phyloP scores from a whole-genome alignment of 768 basidiomycete genomes.

The Rhodotorula toruloides region DNA sequence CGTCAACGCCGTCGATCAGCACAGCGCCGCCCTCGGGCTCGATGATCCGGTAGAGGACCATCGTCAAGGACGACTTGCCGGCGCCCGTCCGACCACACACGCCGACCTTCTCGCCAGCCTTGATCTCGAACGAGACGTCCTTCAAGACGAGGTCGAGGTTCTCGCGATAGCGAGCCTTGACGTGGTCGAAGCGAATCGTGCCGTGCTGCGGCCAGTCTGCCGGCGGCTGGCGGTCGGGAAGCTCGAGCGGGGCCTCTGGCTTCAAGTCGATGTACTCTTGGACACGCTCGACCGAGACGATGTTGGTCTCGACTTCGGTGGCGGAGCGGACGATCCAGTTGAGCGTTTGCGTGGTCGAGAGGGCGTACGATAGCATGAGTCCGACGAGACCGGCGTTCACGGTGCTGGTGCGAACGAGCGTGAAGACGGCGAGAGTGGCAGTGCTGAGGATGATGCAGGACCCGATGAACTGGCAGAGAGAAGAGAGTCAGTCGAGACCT shows the following conservation, averaged over 20 bases:
- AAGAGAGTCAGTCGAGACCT: background rate
- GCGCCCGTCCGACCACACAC: slow-evolving; percentile 64
- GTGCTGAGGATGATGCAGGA: slow-evolving; percentile 41
- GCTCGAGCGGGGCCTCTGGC: slow-evolving; percentile 61
- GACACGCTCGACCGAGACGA: slow-evolving; percentile 83
- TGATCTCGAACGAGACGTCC: slow-evolving; percentile 63
- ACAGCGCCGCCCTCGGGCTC: slow-evolving; percentile 60
- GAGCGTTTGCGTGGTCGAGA: slow-evolving; percentile 36
- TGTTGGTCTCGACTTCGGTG: slow-evolving; percentile 42
- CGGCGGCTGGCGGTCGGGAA: slow-evolving; percentile 50
- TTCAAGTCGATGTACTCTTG: slow-evolving; percentile 69
- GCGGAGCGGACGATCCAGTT: slow-evolving; percentile 51
- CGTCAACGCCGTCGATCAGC: slow-evolving; percentile 58
- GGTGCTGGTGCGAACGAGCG: slow-evolving; percentile 25
- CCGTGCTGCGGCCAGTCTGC: slow-evolving; percentile 68
- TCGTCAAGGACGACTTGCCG: slow-evolving; percentile 46
- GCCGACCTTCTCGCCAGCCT: slow-evolving; percentile 79
- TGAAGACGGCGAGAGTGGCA: slow-evolving; percentile 38
- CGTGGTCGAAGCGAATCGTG: slow-evolving; percentile 65
- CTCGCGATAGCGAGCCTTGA: slow-evolving; percentile 69
- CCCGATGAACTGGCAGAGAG: slow-evolving; percentile 33
- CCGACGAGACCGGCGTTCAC: slow-evolving; percentile 51
- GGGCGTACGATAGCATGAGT: slow-evolving; percentile 58
- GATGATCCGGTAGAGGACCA: slow-evolving; percentile 56
- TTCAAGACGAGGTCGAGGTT: slow-evolving; percentile 76